phyloP scores from a whole-genome alignment of 208 protist genomes.

The Leishmania lainsoni region DNA sequence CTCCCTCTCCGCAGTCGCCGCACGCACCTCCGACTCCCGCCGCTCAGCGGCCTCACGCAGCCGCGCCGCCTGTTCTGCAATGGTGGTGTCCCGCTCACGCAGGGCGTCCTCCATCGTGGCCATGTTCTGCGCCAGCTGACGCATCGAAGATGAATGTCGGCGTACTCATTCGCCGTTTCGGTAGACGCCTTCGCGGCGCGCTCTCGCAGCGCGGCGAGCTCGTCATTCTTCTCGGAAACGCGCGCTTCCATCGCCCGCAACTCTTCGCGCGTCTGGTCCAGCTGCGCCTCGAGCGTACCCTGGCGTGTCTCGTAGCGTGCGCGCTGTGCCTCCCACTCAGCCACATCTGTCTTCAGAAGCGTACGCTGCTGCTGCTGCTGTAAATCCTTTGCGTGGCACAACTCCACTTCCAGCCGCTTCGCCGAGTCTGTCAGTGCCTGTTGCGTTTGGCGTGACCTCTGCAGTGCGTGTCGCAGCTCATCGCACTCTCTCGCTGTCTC shows the following conservation, averaged over 20 bases:
- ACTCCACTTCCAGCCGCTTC: constrained; percentile 47
- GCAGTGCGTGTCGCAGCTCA: constrained; percentile 34
- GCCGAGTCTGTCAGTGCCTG: constrained; percentile 40
- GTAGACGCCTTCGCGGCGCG: constrained; percentile 25
- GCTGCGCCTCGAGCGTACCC: constrained; percentile 30
- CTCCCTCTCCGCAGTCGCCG: constrained; percentile 21
- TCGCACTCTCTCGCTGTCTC: constrained; percentile 25
- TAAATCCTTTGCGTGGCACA: constrained; percentile 59
- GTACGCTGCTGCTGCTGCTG: constrained; percentile 20
- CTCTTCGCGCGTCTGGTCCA: constrained; percentile 22
- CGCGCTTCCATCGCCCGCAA: constrained; percentile 24
- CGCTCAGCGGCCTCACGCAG: constrained; percentile 11
- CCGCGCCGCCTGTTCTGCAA: constrained; percentile 28
- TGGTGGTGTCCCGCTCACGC: constrained; percentile 28
- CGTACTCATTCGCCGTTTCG: constrained; percentile 32
- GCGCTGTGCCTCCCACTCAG: constrained; percentile 15
- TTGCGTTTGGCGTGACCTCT: constrained; percentile 35
- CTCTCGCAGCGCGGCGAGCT: constrained; percentile 28
- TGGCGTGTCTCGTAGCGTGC: constrained; percentile 28
- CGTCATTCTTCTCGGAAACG: constrained; percentile 16
- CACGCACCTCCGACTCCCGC: constrained; percentile 13
- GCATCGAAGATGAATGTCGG: constrained; percentile 33
- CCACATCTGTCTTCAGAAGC: background rate
- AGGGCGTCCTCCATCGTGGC: constrained; percentile 26
- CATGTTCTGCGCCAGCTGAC: constrained; percentile 35